These are phyloP conservation scores for Polyporus tsugae DNA, from an alignment of 1,284 basidiomycete genomes.

Conservation along the genomic window DNA sequence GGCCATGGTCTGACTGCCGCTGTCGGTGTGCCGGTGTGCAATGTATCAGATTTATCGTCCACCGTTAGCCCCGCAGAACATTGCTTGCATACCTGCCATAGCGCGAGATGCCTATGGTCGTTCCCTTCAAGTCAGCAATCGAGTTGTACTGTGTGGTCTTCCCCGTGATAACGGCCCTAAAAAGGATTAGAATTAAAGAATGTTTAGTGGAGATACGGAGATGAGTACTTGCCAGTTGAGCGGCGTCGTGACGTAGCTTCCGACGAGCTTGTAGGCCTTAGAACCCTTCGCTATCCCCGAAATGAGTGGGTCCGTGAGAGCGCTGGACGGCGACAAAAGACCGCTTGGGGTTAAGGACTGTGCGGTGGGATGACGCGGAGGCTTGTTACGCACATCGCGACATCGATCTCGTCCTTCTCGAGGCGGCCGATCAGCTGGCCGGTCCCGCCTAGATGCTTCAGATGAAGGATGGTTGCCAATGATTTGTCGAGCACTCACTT, in stretches of 20 bases:
- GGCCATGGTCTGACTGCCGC: conserved; percentile 94
- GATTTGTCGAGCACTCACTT: conserved; percentile 54
- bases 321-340: conserved; percentile 53
- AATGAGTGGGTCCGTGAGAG: conserved; percentile 93
- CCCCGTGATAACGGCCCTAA: conserved; percentile 93
- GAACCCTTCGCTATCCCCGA: conserved; percentile 93
- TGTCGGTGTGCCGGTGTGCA: conserved; percentile 37
- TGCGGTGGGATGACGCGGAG: neutral
- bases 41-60: neutral
- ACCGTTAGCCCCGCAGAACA: neutral
- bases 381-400: conserved; percentile 74
- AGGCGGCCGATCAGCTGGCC: conserved; percentile 90
- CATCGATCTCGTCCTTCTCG: conserved; percentile 86
- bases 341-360: neutral
- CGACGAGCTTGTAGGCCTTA: conserved; percentile 89
- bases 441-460: conserved; percentile 72
- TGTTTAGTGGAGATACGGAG: conserved; percentile 4
- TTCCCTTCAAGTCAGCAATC: conserved; percentile 82
- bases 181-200: neutral
- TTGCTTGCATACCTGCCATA: conserved; percentile 69
- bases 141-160: conserved; percentile 75
- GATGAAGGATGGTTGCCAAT: neutral
- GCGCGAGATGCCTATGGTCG: conserved; percentile 90
- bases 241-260: conserved; percentile 91
- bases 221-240: conserved; percentile 74